phyloP scores from a whole-genome alignment of 257 asterid genomes.

The Jacaranda copaia region DNA sequence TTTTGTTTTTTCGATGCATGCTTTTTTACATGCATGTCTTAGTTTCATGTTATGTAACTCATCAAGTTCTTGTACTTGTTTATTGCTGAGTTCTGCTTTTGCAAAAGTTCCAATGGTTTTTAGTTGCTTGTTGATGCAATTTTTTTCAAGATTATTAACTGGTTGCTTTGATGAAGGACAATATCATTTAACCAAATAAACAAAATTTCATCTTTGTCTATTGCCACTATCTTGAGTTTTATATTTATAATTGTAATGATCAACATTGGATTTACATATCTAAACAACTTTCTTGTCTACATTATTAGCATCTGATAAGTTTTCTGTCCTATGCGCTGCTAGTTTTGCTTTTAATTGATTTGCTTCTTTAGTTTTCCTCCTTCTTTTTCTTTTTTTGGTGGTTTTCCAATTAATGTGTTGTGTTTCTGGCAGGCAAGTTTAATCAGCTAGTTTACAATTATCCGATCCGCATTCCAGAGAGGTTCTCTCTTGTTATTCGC shows the following conservation, averaged over 20 bases:
- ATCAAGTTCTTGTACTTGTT: slow-evolving; percentile 31
- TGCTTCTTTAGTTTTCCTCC: background rate
- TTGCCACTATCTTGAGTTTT: slow-evolving; percentile 4
- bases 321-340: slow-evolving; percentile 13
- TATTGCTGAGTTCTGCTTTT: slow-evolving; percentile 25
- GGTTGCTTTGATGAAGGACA: slow-evolving; percentile 20
- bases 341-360: slow-evolving; percentile 23
- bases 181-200: slow-evolving; percentile 1
- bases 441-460: slow-evolving; percentile 95
- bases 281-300: slow-evolving; percentile 13
- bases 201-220: background rate
- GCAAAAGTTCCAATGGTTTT: slow-evolving; percentile 17
- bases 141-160: slow-evolving; percentile 26
- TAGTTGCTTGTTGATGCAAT: slow-evolving; percentile 15
- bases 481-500: slow-evolving; percentile 98
- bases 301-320: slow-evolving; percentile 13
- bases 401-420: slow-evolving; percentile 12
- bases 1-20: background rate
- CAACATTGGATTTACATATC: slow-evolving; percentile 10
- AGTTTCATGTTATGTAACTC: slow-evolving; percentile 9
- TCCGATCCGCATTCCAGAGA: slow-evolving; percentile 97
- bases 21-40: slow-evolving; percentile 9
- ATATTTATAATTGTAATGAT: background rate
- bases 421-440: slow-evolving; percentile 77
- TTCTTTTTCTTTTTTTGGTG: background rate